Percentiles rank a stretch among this genome's conserved stretches.
phyloP scores from a whole-genome alignment of 2,329 filamentous ascomycete species.

The Davidsoniella australis region DNA sequence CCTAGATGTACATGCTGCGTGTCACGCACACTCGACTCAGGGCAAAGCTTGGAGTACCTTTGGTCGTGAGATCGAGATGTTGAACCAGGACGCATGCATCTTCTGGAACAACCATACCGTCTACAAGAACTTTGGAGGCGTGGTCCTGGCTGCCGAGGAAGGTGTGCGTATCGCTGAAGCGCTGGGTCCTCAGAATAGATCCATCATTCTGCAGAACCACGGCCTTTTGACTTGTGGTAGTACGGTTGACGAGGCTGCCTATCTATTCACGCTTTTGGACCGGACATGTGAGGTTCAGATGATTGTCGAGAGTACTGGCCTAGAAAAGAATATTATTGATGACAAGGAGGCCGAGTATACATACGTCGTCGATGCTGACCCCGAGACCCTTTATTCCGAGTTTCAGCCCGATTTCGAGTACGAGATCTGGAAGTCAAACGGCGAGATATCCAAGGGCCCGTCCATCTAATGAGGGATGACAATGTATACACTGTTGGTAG shows the following conservation, averaged over 20 bases:
- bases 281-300: constrained; percentile 21
- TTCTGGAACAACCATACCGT: constrained; percentile 42
- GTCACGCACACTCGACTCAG: constrained; percentile 40
- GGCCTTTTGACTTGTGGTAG: constrained; percentile 44
- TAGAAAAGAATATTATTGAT: constrained; percentile 18
- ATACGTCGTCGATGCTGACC: constrained; percentile 19
- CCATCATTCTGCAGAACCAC: constrained; percentile 45
- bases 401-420: constrained; percentile 22
- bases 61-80: constrained; percentile 39
- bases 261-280: constrained; percentile 34
- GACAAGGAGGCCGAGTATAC: constrained; percentile 26
- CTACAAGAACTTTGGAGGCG: constrained; percentile 43
- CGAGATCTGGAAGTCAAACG: constrained; percentile 19
- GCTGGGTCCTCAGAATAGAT: constrained; percentile 33
- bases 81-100: constrained; percentile 41
- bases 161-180: constrained; percentile 39
- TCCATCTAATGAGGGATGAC: no score
- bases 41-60: constrained; percentile 47
- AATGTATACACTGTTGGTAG: no score
- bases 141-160: constrained; percentile 45
- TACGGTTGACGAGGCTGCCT: constrained; percentile 52
- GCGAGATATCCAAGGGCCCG: constrained; percentile 13
- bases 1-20: constrained; percentile 41
- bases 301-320: constrained; percentile 17
- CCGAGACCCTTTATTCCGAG: constrained; percentile 20